Conservation (phyloP, 1,139 yeast species). For the Diutina pseudorugosa region DNA sequence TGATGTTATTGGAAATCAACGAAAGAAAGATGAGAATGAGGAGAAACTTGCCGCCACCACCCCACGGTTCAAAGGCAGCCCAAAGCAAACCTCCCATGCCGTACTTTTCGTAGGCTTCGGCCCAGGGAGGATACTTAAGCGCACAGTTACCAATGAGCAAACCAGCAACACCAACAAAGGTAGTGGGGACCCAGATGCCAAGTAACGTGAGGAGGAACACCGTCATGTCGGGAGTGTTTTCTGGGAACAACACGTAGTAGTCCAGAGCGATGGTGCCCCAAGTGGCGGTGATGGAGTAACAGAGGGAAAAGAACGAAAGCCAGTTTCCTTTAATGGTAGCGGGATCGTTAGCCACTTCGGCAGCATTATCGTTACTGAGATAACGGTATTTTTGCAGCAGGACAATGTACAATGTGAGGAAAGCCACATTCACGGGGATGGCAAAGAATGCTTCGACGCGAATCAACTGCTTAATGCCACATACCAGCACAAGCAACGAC, state of each 20-base stretch:
- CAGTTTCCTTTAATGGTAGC: constrained; percentile 46
- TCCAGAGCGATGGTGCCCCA: constrained; percentile 90
- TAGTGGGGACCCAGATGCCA: constrained; percentile 61
- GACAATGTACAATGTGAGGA: constrained; percentile 57
- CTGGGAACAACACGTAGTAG: constrained; percentile 76
- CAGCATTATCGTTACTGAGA: constrained; percentile 25
- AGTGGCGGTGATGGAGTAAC: constrained; percentile 74
- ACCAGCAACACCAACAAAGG: constrained; percentile 69
- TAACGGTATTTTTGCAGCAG: constrained; percentile 42
- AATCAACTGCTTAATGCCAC: constrained; percentile 63
- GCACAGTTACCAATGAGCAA: constrained; percentile 56
- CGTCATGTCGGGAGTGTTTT: constrained; percentile 44
- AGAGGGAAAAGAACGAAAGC: constrained; percentile 60
- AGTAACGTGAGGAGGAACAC: constrained; percentile 53
- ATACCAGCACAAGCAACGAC: constrained; percentile 56
- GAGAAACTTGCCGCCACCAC: constrained; percentile 68
- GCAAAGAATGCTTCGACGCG: constrained; percentile 59
- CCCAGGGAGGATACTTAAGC: constrained; percentile 47
- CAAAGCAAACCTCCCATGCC: constrained; percentile 76
- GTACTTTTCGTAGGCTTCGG: constrained; percentile 36
- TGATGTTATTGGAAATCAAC: constrained; percentile 66
- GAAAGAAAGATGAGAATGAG: constrained; percentile 59
- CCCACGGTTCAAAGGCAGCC: constrained; percentile 64
- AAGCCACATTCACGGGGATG: constrained; percentile 58
- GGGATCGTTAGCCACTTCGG: constrained; percentile 18